phyloP scores from a whole-genome alignment of 805 yeast genomes.

The Diddensiella santjacobensis region DNA sequence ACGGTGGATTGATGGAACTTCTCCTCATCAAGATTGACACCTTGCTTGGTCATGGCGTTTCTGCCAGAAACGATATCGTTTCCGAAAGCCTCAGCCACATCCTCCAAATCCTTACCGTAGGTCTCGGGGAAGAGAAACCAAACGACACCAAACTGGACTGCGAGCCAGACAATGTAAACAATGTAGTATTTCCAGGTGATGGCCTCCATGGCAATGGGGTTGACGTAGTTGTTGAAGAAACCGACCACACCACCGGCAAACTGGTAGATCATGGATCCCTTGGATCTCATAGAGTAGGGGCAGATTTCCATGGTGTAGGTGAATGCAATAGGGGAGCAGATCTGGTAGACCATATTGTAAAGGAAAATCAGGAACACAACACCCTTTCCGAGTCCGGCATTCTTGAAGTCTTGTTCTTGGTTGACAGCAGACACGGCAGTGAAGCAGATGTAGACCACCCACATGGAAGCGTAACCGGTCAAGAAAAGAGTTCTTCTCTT shows the following conservation, averaged over 20 bases:
- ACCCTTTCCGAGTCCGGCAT: conserved; percentile 41
- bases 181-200: conserved; percentile 44
- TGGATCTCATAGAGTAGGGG: conserved; percentile 35
- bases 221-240: conserved; percentile 33
- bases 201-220: conserved; percentile 40
- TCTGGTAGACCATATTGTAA: conserved; percentile 18
- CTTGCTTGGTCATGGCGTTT: conserved; percentile 11
- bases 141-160: conserved; percentile 32
- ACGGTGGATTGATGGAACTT: neutral
- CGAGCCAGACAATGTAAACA: conserved; percentile 29
- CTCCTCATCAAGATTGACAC: conserved; percentile 3
- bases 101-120: conserved; percentile 41
- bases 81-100: conserved; percentile 41
- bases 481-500: conserved; percentile 12
- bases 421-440: conserved; percentile 42
- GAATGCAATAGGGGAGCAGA: conserved; percentile 16
- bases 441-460: conserved; percentile 16
- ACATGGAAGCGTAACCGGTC: conserved; percentile 16
- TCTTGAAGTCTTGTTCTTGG: conserved; percentile 40
- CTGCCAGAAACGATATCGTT: conserved; percentile 32
- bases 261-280: conserved; percentile 37
- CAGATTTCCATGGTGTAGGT: conserved; percentile 22
- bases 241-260: conserved; percentile 19
- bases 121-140: conserved; percentile 41
- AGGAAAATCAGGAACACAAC: conserved; percentile 51